Conservation (phyloP, 768 basidiomycete species). For the Rhizopogon roseolus region DNA sequence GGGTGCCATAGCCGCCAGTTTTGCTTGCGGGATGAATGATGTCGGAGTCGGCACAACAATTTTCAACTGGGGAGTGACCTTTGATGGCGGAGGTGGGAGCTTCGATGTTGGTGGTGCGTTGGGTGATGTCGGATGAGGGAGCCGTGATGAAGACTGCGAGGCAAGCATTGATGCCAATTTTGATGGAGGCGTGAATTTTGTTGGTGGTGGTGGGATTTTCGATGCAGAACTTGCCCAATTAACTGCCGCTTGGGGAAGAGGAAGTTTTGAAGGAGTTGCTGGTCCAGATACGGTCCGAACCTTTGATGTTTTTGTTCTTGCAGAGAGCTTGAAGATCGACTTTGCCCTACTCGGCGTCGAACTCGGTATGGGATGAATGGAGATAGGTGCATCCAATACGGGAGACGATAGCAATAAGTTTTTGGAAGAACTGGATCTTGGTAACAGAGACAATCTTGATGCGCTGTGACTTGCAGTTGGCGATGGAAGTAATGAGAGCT, state of each 20-base stretch:
- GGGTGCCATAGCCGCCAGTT: not conserved
- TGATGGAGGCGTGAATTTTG: slow-evolving; percentile 24
- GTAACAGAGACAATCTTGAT: slow-evolving; percentile 18
- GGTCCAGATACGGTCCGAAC: slow-evolving; percentile 3
- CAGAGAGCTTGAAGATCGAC: slow-evolving; percentile 25
- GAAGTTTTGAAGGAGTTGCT: slow-evolving; percentile 11
- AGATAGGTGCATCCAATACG: slow-evolving; percentile 11
- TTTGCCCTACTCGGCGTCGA: slow-evolving; percentile 15
- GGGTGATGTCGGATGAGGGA: not conserved
- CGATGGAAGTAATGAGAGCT: slow-evolving; percentile 8
- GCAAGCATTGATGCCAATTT: slow-evolving; percentile 28
- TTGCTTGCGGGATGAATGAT: not conserved
- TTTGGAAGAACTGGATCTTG: slow-evolving; percentile 19
- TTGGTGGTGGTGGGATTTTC: slow-evolving; percentile 17
- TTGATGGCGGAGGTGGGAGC: slow-evolving; percentile 16
- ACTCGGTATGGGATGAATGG: slow-evolving; percentile 1
- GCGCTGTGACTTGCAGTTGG: slow-evolving; percentile 1
- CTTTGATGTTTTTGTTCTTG: slow-evolving; percentile 20
- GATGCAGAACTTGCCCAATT: slow-evolving; percentile 4
- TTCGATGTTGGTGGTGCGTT: slow-evolving; percentile 12
- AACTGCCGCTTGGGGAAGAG: slow-evolving; percentile 3
- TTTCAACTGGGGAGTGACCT: slow-evolving; percentile 4
- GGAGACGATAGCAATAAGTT: slow-evolving; percentile 23
- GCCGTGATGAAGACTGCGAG: slow-evolving; percentile 14
- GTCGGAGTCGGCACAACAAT: slow-evolving; percentile 4